Evolutionary conservation across 2,329 filamentous ascomycete species (phyloP).

Genomic region (Ophiosphaerella herpotricha): DNA sequence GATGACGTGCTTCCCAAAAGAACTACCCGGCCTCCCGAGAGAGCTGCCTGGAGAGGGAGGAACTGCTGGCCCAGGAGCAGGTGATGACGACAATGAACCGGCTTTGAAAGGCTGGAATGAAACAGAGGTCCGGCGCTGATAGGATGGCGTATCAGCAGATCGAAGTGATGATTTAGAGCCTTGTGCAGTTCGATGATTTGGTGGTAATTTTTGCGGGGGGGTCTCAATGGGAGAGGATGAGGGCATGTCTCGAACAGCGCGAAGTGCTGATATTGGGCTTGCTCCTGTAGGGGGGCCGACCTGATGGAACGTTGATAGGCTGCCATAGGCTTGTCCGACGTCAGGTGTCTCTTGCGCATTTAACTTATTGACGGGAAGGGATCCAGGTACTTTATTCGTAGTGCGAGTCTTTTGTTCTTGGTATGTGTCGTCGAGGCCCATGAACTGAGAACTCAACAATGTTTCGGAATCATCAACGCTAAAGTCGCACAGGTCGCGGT

Average conservation of each 20-base stretch:
- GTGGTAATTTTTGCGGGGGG: slow-evolving; percentile 56
- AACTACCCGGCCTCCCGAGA: slow-evolving; percentile 43
- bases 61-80: slow-evolving; percentile 59
- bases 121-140: slow-evolving; percentile 75
- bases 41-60: slow-evolving; percentile 60
- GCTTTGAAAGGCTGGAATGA: slow-evolving; percentile 97
- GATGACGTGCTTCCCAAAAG: slow-evolving; percentile 23
- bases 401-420: slow-evolving; percentile 72
- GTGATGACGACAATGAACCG: slow-evolving; percentile 89
- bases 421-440: slow-evolving; percentile 86
- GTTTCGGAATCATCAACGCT: slow-evolving; percentile 90
- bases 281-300: slow-evolving; percentile 77
- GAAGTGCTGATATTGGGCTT: slow-evolving; percentile 83
- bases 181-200: slow-evolving; percentile 52
- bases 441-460: slow-evolving; percentile 87
- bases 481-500: slow-evolving; percentile 88
- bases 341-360: slow-evolving; percentile 58
- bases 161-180: slow-evolving; percentile 56
- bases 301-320: slow-evolving; percentile 82
- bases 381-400: slow-evolving; percentile 65
- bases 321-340: slow-evolving; percentile 81
- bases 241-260: slow-evolving; percentile 65
- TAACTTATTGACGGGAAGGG: slow-evolving; percentile 68
- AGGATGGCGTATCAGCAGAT: slow-evolving; percentile 56
- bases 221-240: slow-evolving; percentile 57